Evolutionary conservation across 805 yeast genomes (phyloP), one percentile per base, ranked within the genome.

Genomic region (Yarrowia deformans): DNA sequence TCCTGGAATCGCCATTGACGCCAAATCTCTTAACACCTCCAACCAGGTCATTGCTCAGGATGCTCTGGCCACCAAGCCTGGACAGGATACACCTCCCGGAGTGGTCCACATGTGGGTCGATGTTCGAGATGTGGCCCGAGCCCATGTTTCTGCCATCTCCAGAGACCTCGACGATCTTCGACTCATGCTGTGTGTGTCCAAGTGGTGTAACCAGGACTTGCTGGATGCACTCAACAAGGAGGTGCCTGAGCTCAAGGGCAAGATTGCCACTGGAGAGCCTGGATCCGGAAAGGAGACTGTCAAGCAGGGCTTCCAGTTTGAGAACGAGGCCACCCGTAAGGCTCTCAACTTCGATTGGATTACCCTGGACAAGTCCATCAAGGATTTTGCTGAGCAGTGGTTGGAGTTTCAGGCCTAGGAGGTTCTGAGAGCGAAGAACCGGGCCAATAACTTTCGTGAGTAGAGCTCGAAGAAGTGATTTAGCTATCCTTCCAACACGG

Each of bases 61-160:
- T 0, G 46, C 45, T 23, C 46, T 55, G 8, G 12, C 32, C 16
- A 48, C 46, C 18, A 37, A 35, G 12, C 46, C 43, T 7, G 54
- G 54, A 3, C 39, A 49, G 3, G 61, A 29, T 4, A 13, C 42
- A 9, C 39, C 23, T 1, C 43, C 10, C 16, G 34, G 10, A 12
- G 12, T 18, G 18, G 72, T 14, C 81, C 75, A 19, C 9, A 19
- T 54, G 42, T 54, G 42, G 68, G 79, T 84, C 42, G 90, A 87
- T 75, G 90, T 87, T 8, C 81, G 89, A 74, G 90, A 88, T 73
- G 88, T 85, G 46, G 89, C 90, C 6, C 75, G 74, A 56, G 87
- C 88, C 8, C 90, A 88, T 73, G 72, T 85, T 14, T 72, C 75
- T 16, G 87, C 88, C 4, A 79, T 85, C 69, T 64, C 60, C 77